Conservation (phyloP, 805 yeast genomes). For the Teunomyces stri region DNA sequence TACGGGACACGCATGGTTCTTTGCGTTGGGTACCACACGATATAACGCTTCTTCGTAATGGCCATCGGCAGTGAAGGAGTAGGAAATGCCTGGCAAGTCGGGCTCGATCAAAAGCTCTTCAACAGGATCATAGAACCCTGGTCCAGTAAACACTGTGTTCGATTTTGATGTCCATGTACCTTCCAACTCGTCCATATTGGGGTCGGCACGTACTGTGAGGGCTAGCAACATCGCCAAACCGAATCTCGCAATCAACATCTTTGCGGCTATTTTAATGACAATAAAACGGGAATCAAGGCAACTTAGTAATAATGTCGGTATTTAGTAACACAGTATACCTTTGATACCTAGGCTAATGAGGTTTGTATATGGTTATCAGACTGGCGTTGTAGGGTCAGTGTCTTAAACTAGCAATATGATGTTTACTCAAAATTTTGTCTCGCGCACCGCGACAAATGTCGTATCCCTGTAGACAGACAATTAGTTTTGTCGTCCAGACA, state of each 20-base stretch:
- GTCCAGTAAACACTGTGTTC: constrained; percentile 93
- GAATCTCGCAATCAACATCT: constrained; percentile 2
- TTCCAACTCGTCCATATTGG: constrained; percentile 47
- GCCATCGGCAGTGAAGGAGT: constrained; percentile 92
- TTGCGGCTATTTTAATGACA: background rate
- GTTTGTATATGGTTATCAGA: too few relatives aligned
- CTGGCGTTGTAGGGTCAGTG: too few relatives aligned
- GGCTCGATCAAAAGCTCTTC: constrained; percentile 95
- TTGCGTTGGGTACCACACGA: constrained; percentile 67
- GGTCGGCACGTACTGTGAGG: constrained; percentile 23
- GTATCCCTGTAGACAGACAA: background rate
- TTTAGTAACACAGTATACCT: too few relatives aligned
- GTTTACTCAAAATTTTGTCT: background rate
- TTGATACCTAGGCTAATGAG: too few relatives aligned
- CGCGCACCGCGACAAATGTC: background rate
- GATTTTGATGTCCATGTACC: constrained; percentile 98
- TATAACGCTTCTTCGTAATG: constrained; percentile 87
- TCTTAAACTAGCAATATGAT: background rate
- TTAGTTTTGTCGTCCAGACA: too few relatives aligned
- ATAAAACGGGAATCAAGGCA: background rate
- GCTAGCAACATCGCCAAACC: constrained; percentile 8
- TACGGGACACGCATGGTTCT: constrained; percentile 75
- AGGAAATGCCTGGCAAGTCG: constrained; percentile 89
- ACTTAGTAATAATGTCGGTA: too few relatives aligned
- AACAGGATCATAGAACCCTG: constrained; percentile 92